Evolutionary conservation across 176 grass and related monocot genomes (phyloP).

Genomic region (Juncus inflexus): DNA sequence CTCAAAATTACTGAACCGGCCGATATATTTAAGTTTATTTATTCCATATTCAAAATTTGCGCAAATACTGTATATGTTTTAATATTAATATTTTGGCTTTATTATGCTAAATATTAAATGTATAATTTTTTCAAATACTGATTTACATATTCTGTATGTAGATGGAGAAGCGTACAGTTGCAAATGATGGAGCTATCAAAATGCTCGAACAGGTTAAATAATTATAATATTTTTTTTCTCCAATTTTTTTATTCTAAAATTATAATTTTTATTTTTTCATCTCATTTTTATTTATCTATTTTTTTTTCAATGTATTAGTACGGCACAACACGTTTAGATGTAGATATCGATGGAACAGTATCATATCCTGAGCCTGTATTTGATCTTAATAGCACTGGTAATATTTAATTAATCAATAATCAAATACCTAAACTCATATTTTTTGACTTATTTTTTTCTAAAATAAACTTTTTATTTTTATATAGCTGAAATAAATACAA

Average conservation of each 20-base stretch:
- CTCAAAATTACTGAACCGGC: too few relatives aligned
- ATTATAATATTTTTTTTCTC: background rate
- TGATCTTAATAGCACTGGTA: constrained; percentile 46
- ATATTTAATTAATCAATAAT: constrained; percentile 14
- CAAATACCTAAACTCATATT: background rate
- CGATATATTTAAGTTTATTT: background rate
- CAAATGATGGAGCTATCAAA: constrained; percentile 51
- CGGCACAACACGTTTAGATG: constrained; percentile 61
- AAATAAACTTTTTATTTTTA: constrained; percentile 26
- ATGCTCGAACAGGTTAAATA: constrained; percentile 55
- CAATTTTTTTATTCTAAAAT: constrained; percentile 8
- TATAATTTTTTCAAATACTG: constrained; percentile 5
- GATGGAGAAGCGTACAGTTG: constrained; percentile 43
- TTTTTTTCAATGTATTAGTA: constrained; percentile 43
- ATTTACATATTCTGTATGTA: constrained; percentile 29
- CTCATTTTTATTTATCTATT: constrained; percentile 25
- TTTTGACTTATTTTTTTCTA: background rate
- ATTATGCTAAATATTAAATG: constrained; percentile 11
- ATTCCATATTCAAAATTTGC: background rate
- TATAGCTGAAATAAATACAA: constrained; percentile 43
- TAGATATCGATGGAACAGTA: constrained; percentile 65
- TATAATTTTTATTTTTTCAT: constrained; percentile 12
- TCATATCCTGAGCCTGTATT: constrained; percentile 55
- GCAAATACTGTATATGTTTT: background rate
- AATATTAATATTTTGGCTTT: constrained; percentile 1